These are phyloP conservation scores for Suillus occidentalis DNA, from an alignment of 768 basidiomycete species.

Conservation along the genomic window DNA sequence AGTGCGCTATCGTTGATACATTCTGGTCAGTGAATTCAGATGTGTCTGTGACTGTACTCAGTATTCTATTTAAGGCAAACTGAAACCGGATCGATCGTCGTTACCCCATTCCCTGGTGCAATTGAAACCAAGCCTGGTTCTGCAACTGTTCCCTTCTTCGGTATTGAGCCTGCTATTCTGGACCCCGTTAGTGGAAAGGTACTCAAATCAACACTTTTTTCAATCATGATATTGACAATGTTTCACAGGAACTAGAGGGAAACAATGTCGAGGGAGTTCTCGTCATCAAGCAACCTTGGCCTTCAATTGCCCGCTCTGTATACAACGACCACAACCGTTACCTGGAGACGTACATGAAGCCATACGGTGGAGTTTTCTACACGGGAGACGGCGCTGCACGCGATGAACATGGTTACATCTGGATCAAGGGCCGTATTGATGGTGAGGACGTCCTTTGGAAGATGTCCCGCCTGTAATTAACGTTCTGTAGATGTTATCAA, in stretches of 20 bases:
- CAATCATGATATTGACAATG: slow-evolving; percentile 5
- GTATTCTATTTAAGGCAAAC: slow-evolving; percentile 67
- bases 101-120: slow-evolving; percentile 93
- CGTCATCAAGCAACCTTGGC: slow-evolving; percentile 86
- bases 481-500: slow-evolving; percentile 82
- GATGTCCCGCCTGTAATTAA: slow-evolving; percentile 2
- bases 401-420: slow-evolving; percentile 95
- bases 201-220: slow-evolving; percentile 9
- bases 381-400: slow-evolving; percentile 98
- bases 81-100: slow-evolving; percentile 93
- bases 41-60: neutral
- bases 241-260: slow-evolving; percentile 60
- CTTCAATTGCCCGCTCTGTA: slow-evolving; percentile 90
- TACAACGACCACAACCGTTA: slow-evolving; percentile 90
- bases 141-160: slow-evolving; percentile 98
- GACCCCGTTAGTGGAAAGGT: slow-evolving; percentile 79
- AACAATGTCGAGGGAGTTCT: slow-evolving; percentile 90
- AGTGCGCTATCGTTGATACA: slow-evolving; percentile 94
- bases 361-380: slow-evolving; percentile 90
- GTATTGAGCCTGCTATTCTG: slow-evolving; percentile 84
- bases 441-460: slow-evolving; percentile 46
- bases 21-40: slow-evolving; percentile 57
- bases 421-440: slow-evolving; percentile 98
- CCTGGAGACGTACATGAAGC: slow-evolving; percentile 77
- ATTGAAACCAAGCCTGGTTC: slow-evolving; percentile 95